Evolutionary conservation across 768 basidiomycete genomes (phyloP), one percentile per base, ranked within the genome.

Genomic region (Lanmaoa rubissima): DNA sequence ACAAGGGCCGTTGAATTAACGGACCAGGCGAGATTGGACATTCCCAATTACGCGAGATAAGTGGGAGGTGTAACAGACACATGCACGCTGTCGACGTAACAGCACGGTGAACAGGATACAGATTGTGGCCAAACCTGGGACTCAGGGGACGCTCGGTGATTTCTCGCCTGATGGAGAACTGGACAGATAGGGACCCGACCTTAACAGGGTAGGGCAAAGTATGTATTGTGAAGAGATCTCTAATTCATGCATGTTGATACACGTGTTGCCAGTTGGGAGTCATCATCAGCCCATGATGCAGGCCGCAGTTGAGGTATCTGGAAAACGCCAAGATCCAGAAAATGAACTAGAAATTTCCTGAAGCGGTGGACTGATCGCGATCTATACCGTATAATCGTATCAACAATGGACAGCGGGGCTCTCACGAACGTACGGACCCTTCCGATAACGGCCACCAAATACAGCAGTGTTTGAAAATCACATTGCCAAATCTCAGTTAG

Each of bases 81-180:
- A 65, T 57, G 69, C 55, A 21, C 46, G 60, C 43, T 36, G 65
- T 55, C 68, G 63, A 69, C 68, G 70, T 72, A 72, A 69, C 51
- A 58, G 21, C 39, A 55, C 53, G 36, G 52, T 49, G 35, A 42
- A 48, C 55, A 51, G 43, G 52, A 50, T 16, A 46, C 43, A 40
- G 36, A 58, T 34, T 26, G 40, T 54, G 51, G 48, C 32, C 57
- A 47, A 48, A 60, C 58, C 46, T 41, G 54, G 63, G 48, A 59
- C 59, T 57, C 59, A 60, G 67, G 67, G 61, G 57, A 12, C 19
- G 40, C 28, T 48, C 58, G 65, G 62, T 32, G 55, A 58, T 54
- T 50, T 53, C 48, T 55, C 49, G 58, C 61, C 57, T 55, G 60
- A 64, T 59, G 51, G 54, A 24, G 21, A 35, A 48, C 17, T 39